A percentile compares a stretch with the other conserved stretches of the same genome.
These are phyloP conservation scores for Symbiodinium pilosum DNA, from an alignment of 73 alveolate species.

Conservation along the genomic window DNA sequence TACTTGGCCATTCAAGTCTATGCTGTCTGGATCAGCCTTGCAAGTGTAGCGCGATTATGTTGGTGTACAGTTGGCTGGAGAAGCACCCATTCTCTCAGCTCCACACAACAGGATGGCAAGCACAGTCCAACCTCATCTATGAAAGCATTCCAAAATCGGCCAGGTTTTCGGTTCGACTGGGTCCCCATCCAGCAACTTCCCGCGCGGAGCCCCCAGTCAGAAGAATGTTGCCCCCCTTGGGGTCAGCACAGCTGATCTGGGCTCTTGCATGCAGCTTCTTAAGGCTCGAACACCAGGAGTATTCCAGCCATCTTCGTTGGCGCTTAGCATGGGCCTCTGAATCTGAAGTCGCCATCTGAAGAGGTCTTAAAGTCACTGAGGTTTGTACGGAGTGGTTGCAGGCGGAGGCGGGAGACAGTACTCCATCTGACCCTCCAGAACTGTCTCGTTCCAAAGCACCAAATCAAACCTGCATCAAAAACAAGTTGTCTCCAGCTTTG, in stretches of 20 bases:
- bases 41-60: no score
- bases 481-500: not conserved
- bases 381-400: constrained; percentile 50
- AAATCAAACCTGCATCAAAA: constrained; percentile 44
- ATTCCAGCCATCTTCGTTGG: constrained; percentile 93
- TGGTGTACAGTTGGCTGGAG: no score
- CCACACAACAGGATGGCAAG: not conserved
- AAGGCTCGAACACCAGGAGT: constrained; percentile 47
- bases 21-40: not conserved
- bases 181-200: not conserved
- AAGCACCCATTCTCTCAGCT: no score
- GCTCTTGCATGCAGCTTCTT: not conserved
- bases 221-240: not conserved
- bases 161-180: not conserved
- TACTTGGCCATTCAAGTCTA: not conserved
- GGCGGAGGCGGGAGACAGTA: constrained; percentile 91
- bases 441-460: constrained; percentile 87
- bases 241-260: not conserved
- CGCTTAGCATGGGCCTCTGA: constrained; percentile 76
- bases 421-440: constrained; percentile 73
- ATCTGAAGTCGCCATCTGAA: not conserved
- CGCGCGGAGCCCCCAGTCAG: not conserved
- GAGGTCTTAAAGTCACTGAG: not conserved
- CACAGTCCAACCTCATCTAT: not conserved
- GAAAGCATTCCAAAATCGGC: no score